Evolutionary conservation across 2,329 filamentous ascomycete genomes (phyloP).

Genomic region (Ceratocystis smalleyi): DNA sequence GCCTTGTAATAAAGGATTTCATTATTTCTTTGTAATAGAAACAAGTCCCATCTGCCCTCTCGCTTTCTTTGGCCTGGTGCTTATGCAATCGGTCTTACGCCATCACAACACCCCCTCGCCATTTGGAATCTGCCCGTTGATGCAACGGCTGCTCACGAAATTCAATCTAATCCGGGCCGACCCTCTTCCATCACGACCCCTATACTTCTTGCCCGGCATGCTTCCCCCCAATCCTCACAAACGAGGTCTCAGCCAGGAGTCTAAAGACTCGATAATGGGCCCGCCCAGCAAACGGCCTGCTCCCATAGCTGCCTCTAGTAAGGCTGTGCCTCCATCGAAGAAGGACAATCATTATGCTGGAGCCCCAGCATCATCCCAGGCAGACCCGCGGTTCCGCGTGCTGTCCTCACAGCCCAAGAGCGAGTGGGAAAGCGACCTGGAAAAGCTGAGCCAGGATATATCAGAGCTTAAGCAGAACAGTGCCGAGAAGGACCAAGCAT

Average conservation of each 20-base stretch:
- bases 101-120: neutral
- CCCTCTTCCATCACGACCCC: neutral
- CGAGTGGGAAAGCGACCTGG: conserved; percentile 81
- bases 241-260: conserved; percentile 53
- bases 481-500: conserved; percentile 83
- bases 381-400: conserved; percentile 40
- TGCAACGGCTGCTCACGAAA: neutral
- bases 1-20: neutral
- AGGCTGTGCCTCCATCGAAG: neutral
- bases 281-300: neutral
- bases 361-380: conserved; percentile 31
- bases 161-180: neutral
- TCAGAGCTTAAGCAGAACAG: conserved; percentile 71
- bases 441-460: conserved; percentile 92
- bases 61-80: neutral
- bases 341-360: neutral
- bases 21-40: neutral
- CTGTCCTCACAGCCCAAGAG: conserved; percentile 73
- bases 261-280: conserved; percentile 27
- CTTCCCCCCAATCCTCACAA: conserved; percentile 45
- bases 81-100: neutral
- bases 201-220: conserved; percentile 25
- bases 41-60: neutral
- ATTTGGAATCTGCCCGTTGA: neutral
- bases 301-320: neutral